These are phyloP conservation scores for Aulographum hederae DNA, from an alignment of 2,329 filamentous ascomycete genomes.

Conservation along the genomic window DNA sequence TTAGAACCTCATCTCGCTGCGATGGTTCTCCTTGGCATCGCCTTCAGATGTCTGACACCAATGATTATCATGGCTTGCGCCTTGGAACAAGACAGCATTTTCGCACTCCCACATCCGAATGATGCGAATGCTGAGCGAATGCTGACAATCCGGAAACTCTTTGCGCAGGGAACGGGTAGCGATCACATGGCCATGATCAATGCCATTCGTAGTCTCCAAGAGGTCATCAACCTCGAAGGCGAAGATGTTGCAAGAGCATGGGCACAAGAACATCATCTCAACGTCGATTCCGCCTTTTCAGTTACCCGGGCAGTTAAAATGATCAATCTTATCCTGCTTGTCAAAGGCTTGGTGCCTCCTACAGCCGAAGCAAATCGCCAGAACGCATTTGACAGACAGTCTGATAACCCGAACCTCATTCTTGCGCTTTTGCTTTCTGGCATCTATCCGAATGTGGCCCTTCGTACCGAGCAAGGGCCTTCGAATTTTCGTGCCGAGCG, in stretches of 20 bases:
- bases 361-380: conserved; percentile 10
- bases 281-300: conserved; percentile 11
- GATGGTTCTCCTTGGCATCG: conserved; percentile 28
- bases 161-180: conserved; percentile 18
- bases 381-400: conserved; percentile 24
- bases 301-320: conserved; percentile 19
- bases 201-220: conserved; percentile 22
- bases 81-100: background rate
- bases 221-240: conserved; percentile 13
- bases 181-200: conserved; percentile 28
- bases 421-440: conserved; percentile 28
- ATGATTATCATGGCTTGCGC: conserved; percentile 25
- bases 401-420: conserved; percentile 22
- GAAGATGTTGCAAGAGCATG: conserved; percentile 12
- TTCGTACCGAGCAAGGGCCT: too few species aligned
- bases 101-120: background rate
- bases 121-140: background rate
- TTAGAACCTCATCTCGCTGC: too few species aligned
- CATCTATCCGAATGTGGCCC: conserved; percentile 26
- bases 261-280: conserved; percentile 12
- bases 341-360: conserved; percentile 9
- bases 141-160: conserved; percentile 9
- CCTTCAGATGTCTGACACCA: conserved; percentile 33
- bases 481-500: too few species aligned
- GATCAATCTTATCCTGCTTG: conserved; percentile 8